phyloP scores from a whole-genome alignment of 148 eudicot genomes.

The Fagopyrum homotropicum region DNA sequence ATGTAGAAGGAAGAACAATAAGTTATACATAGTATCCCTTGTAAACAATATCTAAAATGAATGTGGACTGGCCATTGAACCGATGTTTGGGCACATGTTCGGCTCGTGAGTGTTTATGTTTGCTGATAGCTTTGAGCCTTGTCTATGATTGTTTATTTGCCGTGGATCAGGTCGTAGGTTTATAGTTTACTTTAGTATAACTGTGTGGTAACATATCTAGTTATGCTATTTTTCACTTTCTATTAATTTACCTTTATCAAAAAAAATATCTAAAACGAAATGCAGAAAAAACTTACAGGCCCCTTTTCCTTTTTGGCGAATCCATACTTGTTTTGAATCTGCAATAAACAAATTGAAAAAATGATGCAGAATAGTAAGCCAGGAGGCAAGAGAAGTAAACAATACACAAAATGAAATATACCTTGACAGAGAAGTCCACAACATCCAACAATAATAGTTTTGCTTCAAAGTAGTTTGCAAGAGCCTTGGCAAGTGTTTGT shows the following conservation, averaged over 20 bases:
- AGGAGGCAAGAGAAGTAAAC: neutral
- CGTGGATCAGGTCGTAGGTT: no score
- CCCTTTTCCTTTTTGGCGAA: conserved; percentile 47
- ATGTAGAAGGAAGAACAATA: neutral
- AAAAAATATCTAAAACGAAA: no score
- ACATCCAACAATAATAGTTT: conserved; percentile 75
- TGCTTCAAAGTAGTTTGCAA: conserved; percentile 73
- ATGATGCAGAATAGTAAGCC: neutral
- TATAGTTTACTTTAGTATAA: no score
- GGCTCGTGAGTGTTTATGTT: no score
- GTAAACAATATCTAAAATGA: no score
- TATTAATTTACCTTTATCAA: no score
- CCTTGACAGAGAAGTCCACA: conserved; percentile 81
- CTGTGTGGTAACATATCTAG: no score
- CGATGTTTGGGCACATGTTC: no score
- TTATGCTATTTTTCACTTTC: no score
- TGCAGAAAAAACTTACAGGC: conserved; percentile 35
- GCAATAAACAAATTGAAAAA: conserved; percentile 21
- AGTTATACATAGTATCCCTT: neutral
- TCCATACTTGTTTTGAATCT: conserved; percentile 95
- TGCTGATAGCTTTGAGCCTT: no score
- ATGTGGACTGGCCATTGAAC: no score
- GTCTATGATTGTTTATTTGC: no score
- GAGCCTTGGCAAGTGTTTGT: conserved; percentile 75
- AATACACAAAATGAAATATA: conserved; percentile 13